Percentiles rank a stretch among this genome's conserved stretches.
These are phyloP conservation scores for Sugiyamaella marilandica DNA, from an alignment of 805 yeast species.

Conservation along the genomic window DNA sequence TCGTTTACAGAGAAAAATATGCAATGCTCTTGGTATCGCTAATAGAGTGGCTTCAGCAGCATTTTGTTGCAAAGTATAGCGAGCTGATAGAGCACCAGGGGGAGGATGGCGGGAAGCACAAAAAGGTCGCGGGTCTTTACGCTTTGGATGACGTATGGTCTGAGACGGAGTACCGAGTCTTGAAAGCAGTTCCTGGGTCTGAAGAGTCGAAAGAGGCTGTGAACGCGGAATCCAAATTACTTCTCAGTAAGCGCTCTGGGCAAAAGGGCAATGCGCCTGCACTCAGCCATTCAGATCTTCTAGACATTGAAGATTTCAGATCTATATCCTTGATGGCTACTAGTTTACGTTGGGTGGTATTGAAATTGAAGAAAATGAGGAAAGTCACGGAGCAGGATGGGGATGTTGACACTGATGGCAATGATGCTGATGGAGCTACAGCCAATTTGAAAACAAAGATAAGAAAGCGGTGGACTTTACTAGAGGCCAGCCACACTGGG, in stretches of 20 bases:
- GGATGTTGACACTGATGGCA: slow-evolving; percentile 2
- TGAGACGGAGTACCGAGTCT: background rate
- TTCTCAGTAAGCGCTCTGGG: slow-evolving; percentile 19
- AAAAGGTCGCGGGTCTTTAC: slow-evolving; percentile 11
- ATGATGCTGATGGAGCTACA: slow-evolving; percentile 7
- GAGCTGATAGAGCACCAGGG: slow-evolving; percentile 16
- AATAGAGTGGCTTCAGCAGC: slow-evolving; percentile 21
- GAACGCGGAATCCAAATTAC: slow-evolving; percentile 22
- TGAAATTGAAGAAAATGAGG: slow-evolving; percentile 56
- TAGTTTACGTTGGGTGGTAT: slow-evolving; percentile 51
- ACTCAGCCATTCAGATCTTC: slow-evolving; percentile 45
- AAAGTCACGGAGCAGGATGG: slow-evolving; percentile 31
- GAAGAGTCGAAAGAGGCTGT: slow-evolving; percentile 6
- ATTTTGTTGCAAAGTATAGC: slow-evolving; percentile 14
- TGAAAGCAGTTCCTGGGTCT: background rate
- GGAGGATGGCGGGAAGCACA: slow-evolving; percentile 10
- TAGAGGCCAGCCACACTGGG: slow-evolving; percentile 22
- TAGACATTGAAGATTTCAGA: slow-evolving; percentile 50
- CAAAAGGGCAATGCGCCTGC: slow-evolving; percentile 10
- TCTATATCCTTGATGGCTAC: slow-evolving; percentile 50
- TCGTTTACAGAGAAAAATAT: slow-evolving; percentile 53
- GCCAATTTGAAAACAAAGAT: slow-evolving; percentile 18
- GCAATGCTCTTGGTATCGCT: slow-evolving; percentile 34
- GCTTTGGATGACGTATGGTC: slow-evolving; percentile 5
- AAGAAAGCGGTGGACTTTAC: slow-evolving; percentile 31